A percentile compares a stretch with the other conserved stretches of the same genome.
Conservation (phyloP, 176 grass and related monocot genomes). For the Eremochloa ophiuroides region DNA sequence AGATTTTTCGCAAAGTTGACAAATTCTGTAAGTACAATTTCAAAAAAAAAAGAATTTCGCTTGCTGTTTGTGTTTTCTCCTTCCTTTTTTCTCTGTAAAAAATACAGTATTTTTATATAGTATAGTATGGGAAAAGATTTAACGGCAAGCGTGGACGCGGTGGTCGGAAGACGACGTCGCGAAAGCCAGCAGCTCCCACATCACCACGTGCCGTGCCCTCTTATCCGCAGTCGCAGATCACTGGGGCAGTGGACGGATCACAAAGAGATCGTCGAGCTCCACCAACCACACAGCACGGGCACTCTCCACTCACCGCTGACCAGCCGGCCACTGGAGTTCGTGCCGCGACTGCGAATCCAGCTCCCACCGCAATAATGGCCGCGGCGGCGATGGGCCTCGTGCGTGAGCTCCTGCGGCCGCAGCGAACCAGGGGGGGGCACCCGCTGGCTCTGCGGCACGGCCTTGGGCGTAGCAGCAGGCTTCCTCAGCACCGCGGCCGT, state of each 20-base stretch:
- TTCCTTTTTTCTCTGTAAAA: no score
- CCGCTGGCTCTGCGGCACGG: neutral
- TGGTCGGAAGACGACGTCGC: neutral
- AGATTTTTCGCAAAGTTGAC: no score
- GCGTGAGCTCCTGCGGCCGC: neutral
- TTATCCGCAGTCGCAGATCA: neutral
- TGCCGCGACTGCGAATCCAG: neutral
- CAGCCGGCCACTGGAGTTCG: no score
- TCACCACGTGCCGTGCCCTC: no score
- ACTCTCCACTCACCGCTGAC: neutral
- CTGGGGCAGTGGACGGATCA: neutral
- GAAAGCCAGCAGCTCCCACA: neutral
- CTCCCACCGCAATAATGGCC: neutral
- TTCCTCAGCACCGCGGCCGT: constrained; percentile 16
- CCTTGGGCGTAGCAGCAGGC: neutral
- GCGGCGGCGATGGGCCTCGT: neutral
- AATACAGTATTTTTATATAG: no score
- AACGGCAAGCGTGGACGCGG: no score
- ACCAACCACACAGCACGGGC: neutral
- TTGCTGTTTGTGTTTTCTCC: no score
- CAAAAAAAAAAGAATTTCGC: no score
- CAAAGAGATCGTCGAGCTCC: neutral
- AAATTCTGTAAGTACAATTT: no score
- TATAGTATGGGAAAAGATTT: no score
- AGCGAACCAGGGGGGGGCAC: neutral